A percentile compares a stretch with the other conserved stretches of the same genome.
Evolutionary conservation across 768 basidiomycete species (phyloP).

Genomic region (Tulasnella sp.): DNA sequence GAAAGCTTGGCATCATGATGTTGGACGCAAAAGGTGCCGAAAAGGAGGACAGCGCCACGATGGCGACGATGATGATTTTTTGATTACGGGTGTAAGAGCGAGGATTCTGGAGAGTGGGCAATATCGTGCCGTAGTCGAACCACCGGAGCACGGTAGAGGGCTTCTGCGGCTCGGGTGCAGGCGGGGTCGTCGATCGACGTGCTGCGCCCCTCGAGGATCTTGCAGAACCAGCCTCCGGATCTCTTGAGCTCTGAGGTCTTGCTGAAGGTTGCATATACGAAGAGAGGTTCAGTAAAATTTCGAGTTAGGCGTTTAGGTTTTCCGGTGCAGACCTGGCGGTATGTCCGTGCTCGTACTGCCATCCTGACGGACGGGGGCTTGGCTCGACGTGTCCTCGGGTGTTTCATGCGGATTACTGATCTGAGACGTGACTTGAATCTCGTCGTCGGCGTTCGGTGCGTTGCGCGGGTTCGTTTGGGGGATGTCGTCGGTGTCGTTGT

Average conservation of each 20-base stretch:
- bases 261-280: too few relatives aligned
- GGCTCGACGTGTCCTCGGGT: background rate
- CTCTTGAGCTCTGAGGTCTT: background rate
- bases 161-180: constrained; percentile 5
- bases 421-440: background rate
- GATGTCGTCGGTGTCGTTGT: background rate
- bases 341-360: background rate
- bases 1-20: constrained; percentile 26
- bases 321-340: background rate
- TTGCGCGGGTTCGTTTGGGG: background rate
- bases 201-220: too few relatives aligned
- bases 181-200: background rate
- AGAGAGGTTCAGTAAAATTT: too few relatives aligned
- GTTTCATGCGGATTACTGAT: background rate
- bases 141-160: constrained; percentile 20
- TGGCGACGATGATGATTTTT: constrained; percentile 18
- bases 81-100: constrained; percentile 13
- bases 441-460: background rate
- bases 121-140: constrained; percentile 14
- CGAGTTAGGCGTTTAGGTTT: too few relatives aligned
- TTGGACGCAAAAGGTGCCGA: constrained; percentile 27
- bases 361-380: background rate
- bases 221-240: background rate
- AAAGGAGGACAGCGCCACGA: constrained; percentile 18
- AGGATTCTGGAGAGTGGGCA: constrained; percentile 24